Base-by-base conservation (phyloP, 139 green algal species). In the Tetradesmus obliquus region DNA sequence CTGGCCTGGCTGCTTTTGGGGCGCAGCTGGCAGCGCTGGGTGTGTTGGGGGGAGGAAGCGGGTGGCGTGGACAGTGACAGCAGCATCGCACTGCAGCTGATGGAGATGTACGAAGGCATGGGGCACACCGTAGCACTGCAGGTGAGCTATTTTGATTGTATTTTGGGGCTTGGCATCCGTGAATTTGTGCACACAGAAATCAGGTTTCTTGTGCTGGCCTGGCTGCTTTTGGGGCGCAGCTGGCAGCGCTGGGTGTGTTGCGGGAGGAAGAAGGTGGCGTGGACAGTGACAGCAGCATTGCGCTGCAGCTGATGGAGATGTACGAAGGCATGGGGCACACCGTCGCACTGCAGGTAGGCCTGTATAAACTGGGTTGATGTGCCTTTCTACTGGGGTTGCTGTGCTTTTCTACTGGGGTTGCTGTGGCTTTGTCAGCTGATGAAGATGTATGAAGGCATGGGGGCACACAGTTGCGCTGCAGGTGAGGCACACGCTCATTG, bases 261-360 rank as follows among this genome's bases (percentile, higher is more conserved):
- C 87, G 91, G 10, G 81, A 82, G 2, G 91, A 93, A 1, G 81
- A 82, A 1, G 54, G 10, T 0, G 79, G 71, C 24, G 82, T 92
- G 55, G 88, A 94, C 69, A 80, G 53, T 6, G 94, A 96, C 88
- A 95, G 88, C 90, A 94, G 60, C 51, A 79, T 97, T 12, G 96
- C 95, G 5, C 92, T 94, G n/a, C 92, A 95, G 80, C 94, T 99
- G n/a, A 98, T 98, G 96, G 90, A 95, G 90, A 94, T 98, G 92
- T 99, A 98, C 91, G 96, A 99, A 94, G 58, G 24, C 10, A 98
- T 99, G 96, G 98, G 98, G 22, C 94, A 99, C 94, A 93, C 91
- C 10, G 90, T 99, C 62, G 92, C 95, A 0, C 91, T 96, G 89
- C 94, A 96, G 93, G 90, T 92, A 86, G 54, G 88, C 53, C 91